Percentiles rank a stretch among this genome's conserved stretches.
phyloP scores from a whole-genome alignment of 2,329 filamentous ascomycete genomes.

The Akanthomyces muscarius region DNA sequence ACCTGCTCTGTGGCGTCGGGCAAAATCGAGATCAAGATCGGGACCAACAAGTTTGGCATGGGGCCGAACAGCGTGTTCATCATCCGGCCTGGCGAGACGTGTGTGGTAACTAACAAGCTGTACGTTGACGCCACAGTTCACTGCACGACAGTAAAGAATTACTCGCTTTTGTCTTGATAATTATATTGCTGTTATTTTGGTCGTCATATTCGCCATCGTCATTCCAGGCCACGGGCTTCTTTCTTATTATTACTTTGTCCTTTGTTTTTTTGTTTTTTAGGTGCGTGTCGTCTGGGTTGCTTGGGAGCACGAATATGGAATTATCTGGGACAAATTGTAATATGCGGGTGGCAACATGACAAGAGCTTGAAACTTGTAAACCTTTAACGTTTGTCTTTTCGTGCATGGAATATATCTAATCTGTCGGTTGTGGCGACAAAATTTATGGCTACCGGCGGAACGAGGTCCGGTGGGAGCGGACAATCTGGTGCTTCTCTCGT shows the following conservation, averaged over 20 bases:
- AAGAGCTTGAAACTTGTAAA: background rate
- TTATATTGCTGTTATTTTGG: background rate
- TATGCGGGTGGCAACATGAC: background rate
- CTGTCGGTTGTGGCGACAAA: too few relatives aligned
- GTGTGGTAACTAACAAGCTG: conserved; percentile 39
- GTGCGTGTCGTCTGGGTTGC: background rate
- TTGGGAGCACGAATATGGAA: background rate
- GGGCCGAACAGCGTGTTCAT: conserved; percentile 44
- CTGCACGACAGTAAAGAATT: conserved; percentile 32
- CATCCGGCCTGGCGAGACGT: conserved; percentile 36
- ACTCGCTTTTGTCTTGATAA: conserved; percentile 17
- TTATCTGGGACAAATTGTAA: background rate
- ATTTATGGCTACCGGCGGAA: background rate
- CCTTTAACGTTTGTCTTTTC: background rate
- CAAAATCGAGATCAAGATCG: conserved; percentile 38
- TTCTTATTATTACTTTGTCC: background rate
- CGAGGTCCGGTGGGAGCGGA: too few relatives aligned
- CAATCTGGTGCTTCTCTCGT: too few relatives aligned
- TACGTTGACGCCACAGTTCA: conserved; percentile 44
- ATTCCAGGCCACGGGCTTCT: too few relatives aligned
- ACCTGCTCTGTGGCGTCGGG: conserved; percentile 39
- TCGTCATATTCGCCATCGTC: background rate
- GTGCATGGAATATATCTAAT: too few relatives aligned
- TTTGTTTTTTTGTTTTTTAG: too few relatives aligned
- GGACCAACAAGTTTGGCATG: conserved; percentile 35